These are phyloP conservation scores for Pyrenophora teres DNA, from an alignment of 2,329 filamentous ascomycete genomes.

Conservation along the genomic window DNA sequence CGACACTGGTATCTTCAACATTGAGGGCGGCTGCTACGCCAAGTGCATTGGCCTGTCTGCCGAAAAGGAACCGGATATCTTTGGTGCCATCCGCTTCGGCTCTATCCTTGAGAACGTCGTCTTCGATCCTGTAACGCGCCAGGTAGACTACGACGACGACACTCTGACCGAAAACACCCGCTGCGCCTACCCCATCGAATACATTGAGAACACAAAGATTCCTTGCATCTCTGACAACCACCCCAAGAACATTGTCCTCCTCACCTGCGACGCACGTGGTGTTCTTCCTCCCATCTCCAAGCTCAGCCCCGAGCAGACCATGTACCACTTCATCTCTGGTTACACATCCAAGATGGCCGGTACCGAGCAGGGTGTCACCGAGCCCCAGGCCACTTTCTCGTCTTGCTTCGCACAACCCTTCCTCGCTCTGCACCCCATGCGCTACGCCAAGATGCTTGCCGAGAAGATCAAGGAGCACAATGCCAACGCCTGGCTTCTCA, in stretches of 20 bases:
- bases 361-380: constrained; percentile 94
- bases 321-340: constrained; percentile 99
- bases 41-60: constrained; percentile 97
- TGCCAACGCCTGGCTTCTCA: constrained; percentile 96
- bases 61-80: constrained; percentile 99
- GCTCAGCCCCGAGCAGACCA: constrained; percentile 90
- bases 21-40: constrained; percentile 98
- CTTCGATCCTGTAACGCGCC: constrained; percentile 86
- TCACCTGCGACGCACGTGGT: constrained; percentile 97
- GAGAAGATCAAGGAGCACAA: constrained; percentile 97
- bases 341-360: constrained; percentile 99
- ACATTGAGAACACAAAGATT: constrained; percentile 98
- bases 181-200: constrained; percentile 98
- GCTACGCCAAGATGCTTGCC: constrained; percentile 97
- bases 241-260: constrained; percentile 95
- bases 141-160: constrained; percentile 92
- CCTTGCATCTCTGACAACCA: constrained; percentile 86
- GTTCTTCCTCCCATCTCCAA: constrained; percentile 98
- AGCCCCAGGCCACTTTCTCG: constrained; percentile 98
- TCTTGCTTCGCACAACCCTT: constrained; percentile 99
- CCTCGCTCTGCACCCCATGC: constrained; percentile 98
- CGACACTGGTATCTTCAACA: constrained; percentile 97
- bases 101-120: constrained; percentile 99
- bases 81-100: constrained; percentile 91
- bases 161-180: constrained; percentile 98